Conservation (phyloP, 2,329 filamentous ascomycete species). For the Penicillium paneum region DNA sequence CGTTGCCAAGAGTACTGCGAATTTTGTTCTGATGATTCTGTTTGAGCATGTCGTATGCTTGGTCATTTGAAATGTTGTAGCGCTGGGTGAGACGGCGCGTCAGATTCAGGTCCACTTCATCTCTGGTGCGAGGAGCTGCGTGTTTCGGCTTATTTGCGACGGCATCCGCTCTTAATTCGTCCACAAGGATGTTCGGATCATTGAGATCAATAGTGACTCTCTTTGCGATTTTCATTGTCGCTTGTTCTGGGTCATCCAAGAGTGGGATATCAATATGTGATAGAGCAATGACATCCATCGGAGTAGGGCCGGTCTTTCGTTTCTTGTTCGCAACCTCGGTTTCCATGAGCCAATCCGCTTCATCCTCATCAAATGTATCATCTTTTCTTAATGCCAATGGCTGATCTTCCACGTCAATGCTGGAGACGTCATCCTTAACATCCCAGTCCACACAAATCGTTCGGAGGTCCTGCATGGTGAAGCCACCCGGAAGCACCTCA, state of each 20-base stretch:
- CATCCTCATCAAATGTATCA: constrained; percentile 49
- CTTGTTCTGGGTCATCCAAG: constrained; percentile 75
- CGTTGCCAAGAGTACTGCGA: constrained; percentile 82
- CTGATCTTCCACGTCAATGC: constrained; percentile 19
- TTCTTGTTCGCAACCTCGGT: constrained; percentile 60
- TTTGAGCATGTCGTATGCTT: constrained; percentile 91
- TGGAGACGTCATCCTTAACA: constrained; percentile 49
- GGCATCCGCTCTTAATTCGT: constrained; percentile 66
- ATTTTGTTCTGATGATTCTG: constrained; percentile 97
- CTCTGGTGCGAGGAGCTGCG: constrained; percentile 33
- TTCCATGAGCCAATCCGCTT: constrained; percentile 51
- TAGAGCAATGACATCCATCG: constrained; percentile 48
- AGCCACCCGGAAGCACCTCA: constrained; percentile 62
- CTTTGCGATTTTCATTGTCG: constrained; percentile 70
- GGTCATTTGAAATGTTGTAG: constrained; percentile 95
- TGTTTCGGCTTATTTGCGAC: constrained; percentile 53
- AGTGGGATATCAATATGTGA: constrained; percentile 64
- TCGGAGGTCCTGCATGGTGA: constrained; percentile 75
- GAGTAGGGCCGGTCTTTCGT: constrained; percentile 53
- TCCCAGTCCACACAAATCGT: constrained; percentile 87
- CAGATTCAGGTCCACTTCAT: constrained; percentile 67
- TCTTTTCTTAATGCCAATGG: constrained; percentile 1
- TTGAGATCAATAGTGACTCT: constrained; percentile 80
- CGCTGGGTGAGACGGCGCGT: constrained; percentile 72
- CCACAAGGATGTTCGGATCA: constrained; percentile 80